Evolutionary conservation across 2,329 filamentous ascomycete genomes (phyloP), one percentile per base, ranked within the genome.

Genomic region (Alternaria gansuensis): DNA sequence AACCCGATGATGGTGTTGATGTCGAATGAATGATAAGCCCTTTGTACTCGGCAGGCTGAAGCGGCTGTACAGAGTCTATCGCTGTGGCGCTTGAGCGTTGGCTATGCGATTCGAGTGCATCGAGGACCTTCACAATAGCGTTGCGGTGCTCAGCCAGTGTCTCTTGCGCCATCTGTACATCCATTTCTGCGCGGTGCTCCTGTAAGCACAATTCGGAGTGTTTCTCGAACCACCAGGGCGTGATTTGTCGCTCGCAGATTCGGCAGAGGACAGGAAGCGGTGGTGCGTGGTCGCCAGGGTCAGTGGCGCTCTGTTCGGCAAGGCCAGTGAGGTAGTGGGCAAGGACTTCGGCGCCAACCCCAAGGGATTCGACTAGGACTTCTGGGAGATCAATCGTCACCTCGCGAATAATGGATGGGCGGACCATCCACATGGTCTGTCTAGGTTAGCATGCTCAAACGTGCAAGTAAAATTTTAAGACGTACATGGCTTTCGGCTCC

Each of bases 211-310:
- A 82, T 71, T 99, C 96, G 2, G 94, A 97, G 76, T 99, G 95
- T 78, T 98, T 99, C 79, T 99, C 95, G 69, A 99, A 99, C 96
- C 95, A 99, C 95, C 95, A 99, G 0, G 94, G 93, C 4, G 92
- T 92, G 60, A 99, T 98, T 63, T 97, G 92, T 53, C 95, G 91
- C 76, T 99, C 95, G 77, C 95, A 99, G 54, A 99, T 98, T 51
- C 95, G 92, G 77, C 95, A 99, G 14, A 99, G 85, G 4, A 98
- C 90, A 0, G 93, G 92, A 10, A 88, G 83, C 0, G 94, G 93
- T 3, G 92, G 92, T 9, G 92, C 88, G 74, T 93, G 89, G 70
- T 89, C 87, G 49, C 86, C 86, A 21, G 90, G 88, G 70, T 88
- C 92, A 39, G 90, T 90, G 28, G 89, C 83, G 49, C 91, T 92